A percentile compares a stretch with the other conserved stretches of the same genome.
Conservation (phyloP, 345 rosid genomes). For the Gossypium raimondii region DNA sequence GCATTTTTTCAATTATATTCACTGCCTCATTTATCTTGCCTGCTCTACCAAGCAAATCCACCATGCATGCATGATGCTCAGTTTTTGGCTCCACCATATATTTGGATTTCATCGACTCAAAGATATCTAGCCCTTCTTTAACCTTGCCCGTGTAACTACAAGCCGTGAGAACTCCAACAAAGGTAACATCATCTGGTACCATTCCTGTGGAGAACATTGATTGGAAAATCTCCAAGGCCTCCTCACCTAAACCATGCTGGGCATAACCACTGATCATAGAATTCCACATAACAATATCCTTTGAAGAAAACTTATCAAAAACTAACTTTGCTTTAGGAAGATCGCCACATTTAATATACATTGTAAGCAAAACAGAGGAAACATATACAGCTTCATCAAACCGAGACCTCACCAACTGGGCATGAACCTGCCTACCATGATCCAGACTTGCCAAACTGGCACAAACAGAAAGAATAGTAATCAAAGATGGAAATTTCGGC, state of each 20-base stretch:
- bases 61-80: slow-evolving; percentile 77
- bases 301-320: slow-evolving; percentile 50
- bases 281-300: slow-evolving; percentile 84
- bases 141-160: slow-evolving; percentile 73
- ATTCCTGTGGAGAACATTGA: slow-evolving; percentile 54
- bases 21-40: slow-evolving; percentile 64
- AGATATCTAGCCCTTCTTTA: slow-evolving; percentile 57
- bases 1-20: slow-evolving; percentile 57
- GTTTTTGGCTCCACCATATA: slow-evolving; percentile 43
- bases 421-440: slow-evolving; percentile 74
- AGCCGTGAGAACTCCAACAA: slow-evolving; percentile 72
- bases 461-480: slow-evolving; percentile 68
- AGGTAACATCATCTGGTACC: slow-evolving; percentile 63
- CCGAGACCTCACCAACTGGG: slow-evolving; percentile 50
- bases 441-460: slow-evolving; percentile 61
- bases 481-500: slow-evolving; percentile 57
- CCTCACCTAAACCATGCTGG: slow-evolving; percentile 69
- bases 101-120: slow-evolving; percentile 58
- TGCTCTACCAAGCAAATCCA: slow-evolving; percentile 82
- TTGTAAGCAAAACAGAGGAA: slow-evolving; percentile 73
- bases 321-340: slow-evolving; percentile 55
- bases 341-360: slow-evolving; percentile 79
- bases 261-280: slow-evolving; percentile 71
- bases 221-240: slow-evolving; percentile 54
- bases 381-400: slow-evolving; percentile 68